Conservation (phyloP, 331 rosid species). For the Erythrophleum ivorense region DNA sequence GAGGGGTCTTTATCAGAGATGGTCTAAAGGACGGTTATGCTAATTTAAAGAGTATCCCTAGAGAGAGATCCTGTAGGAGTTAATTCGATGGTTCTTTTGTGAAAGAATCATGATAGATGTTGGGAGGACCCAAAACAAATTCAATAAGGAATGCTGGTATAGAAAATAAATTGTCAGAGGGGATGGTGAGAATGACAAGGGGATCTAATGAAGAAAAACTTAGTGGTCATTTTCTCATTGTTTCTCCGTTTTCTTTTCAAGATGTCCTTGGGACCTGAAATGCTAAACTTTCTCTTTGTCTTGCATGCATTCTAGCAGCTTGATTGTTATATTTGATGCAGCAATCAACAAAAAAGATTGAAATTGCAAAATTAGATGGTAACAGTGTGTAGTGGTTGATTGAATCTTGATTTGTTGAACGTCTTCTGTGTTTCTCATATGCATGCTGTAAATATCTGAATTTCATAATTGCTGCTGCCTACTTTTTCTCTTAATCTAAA, state of each 20-base stretch:
- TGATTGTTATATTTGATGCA: conserved; percentile 18
- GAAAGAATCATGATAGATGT: conserved; percentile 21
- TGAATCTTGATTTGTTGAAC: not conserved
- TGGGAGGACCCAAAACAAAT: conserved; percentile 28
- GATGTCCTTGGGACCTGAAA: conserved; percentile 26
- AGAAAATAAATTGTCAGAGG: not conserved
- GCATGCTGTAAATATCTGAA: conserved; percentile 21
- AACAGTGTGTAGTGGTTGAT: conserved; percentile 8
- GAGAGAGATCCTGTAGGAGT: not conserved
- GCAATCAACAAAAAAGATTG: not conserved
- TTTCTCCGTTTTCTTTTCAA: not conserved
- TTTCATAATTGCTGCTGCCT: conserved; percentile 1
- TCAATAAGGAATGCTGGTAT: not conserved
- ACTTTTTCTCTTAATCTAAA: not conserved
- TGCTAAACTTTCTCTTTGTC: conserved; percentile 19
- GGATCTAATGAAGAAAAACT: conserved; percentile 10
- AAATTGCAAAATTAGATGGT: not conserved
- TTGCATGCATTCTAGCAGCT: conserved; percentile 18
- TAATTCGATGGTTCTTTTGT: conserved; percentile 5
- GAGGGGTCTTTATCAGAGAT: conserved; percentile 29
- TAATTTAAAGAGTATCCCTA: conserved; percentile 6
- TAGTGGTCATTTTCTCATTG: conserved; percentile 18
- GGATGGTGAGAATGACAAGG: not conserved
- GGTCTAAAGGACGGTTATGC: conserved; percentile 4
- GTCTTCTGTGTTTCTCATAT: conserved; percentile 19